Evolutionary conservation across 306 rosid species (phyloP).

Genomic region (Crataegus laevigata): DNA sequence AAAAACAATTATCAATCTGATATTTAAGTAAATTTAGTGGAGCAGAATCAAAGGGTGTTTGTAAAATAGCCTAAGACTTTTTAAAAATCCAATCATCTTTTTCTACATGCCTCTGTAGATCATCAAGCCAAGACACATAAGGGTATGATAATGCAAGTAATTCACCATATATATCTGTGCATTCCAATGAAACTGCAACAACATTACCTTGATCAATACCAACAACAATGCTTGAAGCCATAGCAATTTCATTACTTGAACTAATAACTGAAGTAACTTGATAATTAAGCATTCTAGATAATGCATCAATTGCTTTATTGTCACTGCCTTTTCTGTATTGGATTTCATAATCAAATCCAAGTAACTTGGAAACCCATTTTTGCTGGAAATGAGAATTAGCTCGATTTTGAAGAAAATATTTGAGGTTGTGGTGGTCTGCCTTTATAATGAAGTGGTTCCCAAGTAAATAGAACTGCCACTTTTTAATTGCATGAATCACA

Average conservation of each 20-base stretch:
- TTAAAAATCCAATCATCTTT: background rate
- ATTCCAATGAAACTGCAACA: no score
- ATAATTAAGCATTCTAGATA: no score
- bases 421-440: background rate
- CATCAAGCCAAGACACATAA: background rate
- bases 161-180: no score
- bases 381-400: background rate
- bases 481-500: background rate
- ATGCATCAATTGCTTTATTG: no score
- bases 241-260: no score
- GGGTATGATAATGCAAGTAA: background rate
- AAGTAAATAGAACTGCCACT: background rate
- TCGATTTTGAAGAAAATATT: no score
- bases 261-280: no score
- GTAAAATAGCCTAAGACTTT: background rate
- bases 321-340: no score
- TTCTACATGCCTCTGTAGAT: background rate
- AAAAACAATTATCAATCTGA: background rate
- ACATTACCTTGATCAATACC: no score
- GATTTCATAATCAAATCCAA: no score
- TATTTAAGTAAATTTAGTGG: background rate
- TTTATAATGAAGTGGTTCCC: background rate
- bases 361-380: no score
- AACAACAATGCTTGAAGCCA: no score
- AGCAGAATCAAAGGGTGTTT: background rate